Base-by-base conservation (phyloP, 306 rosid genomes). In the Elaeagnus macrophylla region DNA sequence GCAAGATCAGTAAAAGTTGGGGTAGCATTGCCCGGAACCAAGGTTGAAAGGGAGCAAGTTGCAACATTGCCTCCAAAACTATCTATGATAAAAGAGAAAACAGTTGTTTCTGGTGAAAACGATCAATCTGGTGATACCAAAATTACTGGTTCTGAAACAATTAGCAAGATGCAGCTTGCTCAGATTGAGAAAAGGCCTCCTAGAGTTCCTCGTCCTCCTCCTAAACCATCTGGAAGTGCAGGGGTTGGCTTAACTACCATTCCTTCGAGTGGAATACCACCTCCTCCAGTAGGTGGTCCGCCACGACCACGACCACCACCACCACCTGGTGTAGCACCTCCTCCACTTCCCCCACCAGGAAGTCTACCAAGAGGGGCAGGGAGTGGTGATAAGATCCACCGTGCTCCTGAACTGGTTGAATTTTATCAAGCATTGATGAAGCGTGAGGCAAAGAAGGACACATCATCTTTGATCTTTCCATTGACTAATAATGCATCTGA, bases 351-450 rank as follows among this genome's bases (percentile, higher is more conserved):
- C 78, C 93, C 82, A 7, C 95, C 96, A 8, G 81, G 95, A 76
- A 81, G 83, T 78, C 76, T 82, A 42, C 64, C 87, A 37, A 87
- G 72, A 69, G 94, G 95, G 14, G 65, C 73, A 67, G 61, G 68
- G 46, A 76, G 71, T 14, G 83, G 80, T 32, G 96, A 84, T 73
- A 84, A 88, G 77, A 88, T 88, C 69, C 94, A 88, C 61, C 73
- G 90, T 45, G 95, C 95, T 55, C 96, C 96, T 20, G 79, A 84
- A 60, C 74, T 81, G 10, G 96, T 93, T 66, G 99, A 93, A 67
- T 93, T 93, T 48, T 93, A 87, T 70, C 99, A 87, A 72, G 18
- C 99, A 58, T 70, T 87, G 77, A 87, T 93, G 99, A 93, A 87
- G 63, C 81, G 96, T 53, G 99, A 87, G 62, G 95, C 96, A 32